phyloP scores from a whole-genome alignment of 441 rosid species.

The Gossypium gossypioides region DNA sequence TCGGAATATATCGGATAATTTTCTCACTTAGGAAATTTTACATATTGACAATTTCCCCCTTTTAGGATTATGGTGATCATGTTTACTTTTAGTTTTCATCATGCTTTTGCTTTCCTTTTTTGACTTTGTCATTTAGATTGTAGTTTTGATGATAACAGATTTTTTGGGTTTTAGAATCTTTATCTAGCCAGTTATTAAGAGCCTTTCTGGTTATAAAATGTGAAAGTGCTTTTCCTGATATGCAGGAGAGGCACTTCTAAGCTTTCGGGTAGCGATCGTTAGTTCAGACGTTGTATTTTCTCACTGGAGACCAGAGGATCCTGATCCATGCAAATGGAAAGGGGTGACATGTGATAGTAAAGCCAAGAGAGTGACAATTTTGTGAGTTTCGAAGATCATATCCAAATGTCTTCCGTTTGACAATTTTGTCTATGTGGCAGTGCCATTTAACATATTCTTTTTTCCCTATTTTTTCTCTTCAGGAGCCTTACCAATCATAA shows the following conservation, averaged over 20 bases:
- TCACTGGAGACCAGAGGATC: slow-evolving; percentile 95
- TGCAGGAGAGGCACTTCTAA: slow-evolving; percentile 79
- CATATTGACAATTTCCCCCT: background rate
- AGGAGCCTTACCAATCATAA: slow-evolving; percentile 72
- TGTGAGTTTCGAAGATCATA: slow-evolving; percentile 48
- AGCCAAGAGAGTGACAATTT: slow-evolving; percentile 64
- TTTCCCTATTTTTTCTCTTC: slow-evolving; percentile 17
- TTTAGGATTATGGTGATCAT: background rate
- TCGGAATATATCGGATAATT: background rate
- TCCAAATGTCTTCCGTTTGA: background rate
- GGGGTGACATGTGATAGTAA: slow-evolving; percentile 73
- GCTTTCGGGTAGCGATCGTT: slow-evolving; percentile 55
- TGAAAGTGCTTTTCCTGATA: slow-evolving; percentile 11
- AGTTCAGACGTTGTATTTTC: slow-evolving; percentile 61
- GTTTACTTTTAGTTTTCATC: background rate
- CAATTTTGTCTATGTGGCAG: background rate
- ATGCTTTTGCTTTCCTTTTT: background rate
- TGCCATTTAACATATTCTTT: background rate
- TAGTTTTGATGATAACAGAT: background rate
- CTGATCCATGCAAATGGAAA: slow-evolving; percentile 91
- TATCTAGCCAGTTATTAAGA: background rate
- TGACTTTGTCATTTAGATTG: background rate
- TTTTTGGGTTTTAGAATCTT: background rate
- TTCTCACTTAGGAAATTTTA: background rate
- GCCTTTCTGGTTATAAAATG: background rate